A percentile compares a stretch with the other conserved stretches of the same genome.
Evolutionary conservation across 2,329 filamentous ascomycete genomes (phyloP).

Genomic region (Amesomyces nigricolor): DNA sequence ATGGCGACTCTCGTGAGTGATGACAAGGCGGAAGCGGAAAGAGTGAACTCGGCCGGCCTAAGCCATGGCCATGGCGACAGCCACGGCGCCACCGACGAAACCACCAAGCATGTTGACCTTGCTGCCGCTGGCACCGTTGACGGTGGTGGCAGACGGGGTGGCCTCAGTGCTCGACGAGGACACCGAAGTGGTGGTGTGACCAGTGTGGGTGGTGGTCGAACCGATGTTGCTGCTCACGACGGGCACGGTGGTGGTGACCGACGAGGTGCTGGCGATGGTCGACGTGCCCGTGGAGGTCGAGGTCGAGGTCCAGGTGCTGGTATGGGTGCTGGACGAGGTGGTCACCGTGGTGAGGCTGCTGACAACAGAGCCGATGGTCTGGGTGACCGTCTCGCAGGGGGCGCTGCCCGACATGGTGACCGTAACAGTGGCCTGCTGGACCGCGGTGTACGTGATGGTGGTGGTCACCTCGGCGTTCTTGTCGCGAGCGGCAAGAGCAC

Average conservation of each 20-base stretch:
- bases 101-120: conserved; percentile 3
- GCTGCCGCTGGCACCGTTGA: conserved; percentile 8
- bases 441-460: conserved; percentile 7
- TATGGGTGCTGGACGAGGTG: not conserved
- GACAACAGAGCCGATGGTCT: not conserved
- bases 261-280: not conserved
- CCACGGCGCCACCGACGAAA: conserved; percentile 5
- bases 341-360: not conserved
- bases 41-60: not conserved
- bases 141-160: not conserved
- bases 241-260: not conserved
- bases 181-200: not conserved
- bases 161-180: not conserved
- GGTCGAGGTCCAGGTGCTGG: conserved; percentile 2
- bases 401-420: not conserved
- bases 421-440: not conserved
- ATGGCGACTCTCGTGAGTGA: not conserved
- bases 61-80: conserved; percentile 5
- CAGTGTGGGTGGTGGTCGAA: not conserved
- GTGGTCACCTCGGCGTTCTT: not conserved
- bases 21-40: not conserved
- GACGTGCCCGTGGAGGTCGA: not conserved
- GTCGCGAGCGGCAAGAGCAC: not conserved
- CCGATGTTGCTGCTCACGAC: not conserved
- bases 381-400: not conserved